Conservation (phyloP, 345 rosid genomes). For the Pistacia atlantica region DNA sequence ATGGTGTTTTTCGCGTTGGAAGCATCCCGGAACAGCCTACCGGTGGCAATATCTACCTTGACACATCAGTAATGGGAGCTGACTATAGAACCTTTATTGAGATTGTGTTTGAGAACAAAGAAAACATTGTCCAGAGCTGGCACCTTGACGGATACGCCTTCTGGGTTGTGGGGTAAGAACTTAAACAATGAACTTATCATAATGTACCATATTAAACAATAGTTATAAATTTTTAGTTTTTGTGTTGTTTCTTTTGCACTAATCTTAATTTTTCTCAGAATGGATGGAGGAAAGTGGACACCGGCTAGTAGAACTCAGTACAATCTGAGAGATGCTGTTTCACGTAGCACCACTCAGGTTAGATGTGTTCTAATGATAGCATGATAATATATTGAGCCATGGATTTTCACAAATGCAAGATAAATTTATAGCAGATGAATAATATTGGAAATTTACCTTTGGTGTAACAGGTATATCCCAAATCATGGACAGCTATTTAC, state of each 20-base stretch:
- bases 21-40: slow-evolving; percentile 59
- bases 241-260: neutral
- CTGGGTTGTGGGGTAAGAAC: slow-evolving; percentile 88
- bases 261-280: slow-evolving; percentile 38
- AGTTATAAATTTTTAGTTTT: no score
- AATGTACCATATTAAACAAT: neutral
- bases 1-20: slow-evolving; percentile 64
- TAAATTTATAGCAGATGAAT: no score
- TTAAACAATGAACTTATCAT: neutral
- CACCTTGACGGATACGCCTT: slow-evolving; percentile 80
- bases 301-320: slow-evolving; percentile 60
- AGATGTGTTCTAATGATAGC: neutral
- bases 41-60: slow-evolving; percentile 42
- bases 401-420: no score
- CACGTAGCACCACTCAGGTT: slow-evolving; percentile 72
- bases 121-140: slow-evolving; percentile 76
- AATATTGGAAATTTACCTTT: neutral
- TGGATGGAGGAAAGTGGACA: slow-evolving; percentile 80
- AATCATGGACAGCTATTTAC: slow-evolving; percentile 89
- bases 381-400: neutral
- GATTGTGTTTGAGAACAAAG: slow-evolving; percentile 76
- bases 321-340: slow-evolving; percentile 76
- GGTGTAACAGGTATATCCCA: slow-evolving; percentile 78
- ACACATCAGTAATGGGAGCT: slow-evolving; percentile 80
- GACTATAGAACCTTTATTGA: slow-evolving; percentile 64